A percentile compares a stretch with the other conserved stretches of the same genome.
phyloP scores from a whole-genome alignment of 345 rosid species.

The Fremontodendron californicum region DNA sequence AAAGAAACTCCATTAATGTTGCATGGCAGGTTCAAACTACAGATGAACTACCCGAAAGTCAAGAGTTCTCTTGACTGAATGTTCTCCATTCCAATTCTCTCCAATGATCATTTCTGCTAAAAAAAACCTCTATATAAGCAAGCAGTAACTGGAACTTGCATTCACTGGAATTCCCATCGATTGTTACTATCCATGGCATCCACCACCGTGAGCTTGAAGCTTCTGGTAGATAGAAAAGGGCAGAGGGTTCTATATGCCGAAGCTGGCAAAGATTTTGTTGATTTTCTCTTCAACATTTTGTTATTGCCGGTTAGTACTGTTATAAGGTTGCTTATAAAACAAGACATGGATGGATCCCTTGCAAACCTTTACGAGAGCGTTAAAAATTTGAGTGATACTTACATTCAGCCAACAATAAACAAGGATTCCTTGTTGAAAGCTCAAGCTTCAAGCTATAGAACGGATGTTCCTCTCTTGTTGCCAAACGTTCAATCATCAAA shows the following conservation, averaged over 20 bases:
- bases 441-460: no score
- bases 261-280: conserved; percentile 23
- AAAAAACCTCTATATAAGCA: background rate
- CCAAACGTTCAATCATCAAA: background rate
- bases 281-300: background rate
- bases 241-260: conserved; percentile 24
- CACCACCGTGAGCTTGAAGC: conserved; percentile 8
- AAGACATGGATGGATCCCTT: conserved; percentile 13
- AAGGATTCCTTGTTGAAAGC: conserved; percentile 8
- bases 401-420: background rate
- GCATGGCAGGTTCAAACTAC: no score
- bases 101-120: background rate
- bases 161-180: background rate
- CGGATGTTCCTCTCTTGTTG: background rate
- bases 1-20: no score
- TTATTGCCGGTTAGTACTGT: conserved; percentile 12
- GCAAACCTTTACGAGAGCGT: conserved; percentile 5
- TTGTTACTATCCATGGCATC: background rate
- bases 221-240: conserved; percentile 11
- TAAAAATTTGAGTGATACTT: conserved; percentile 9
- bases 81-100: background rate
- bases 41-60: background rate
- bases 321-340: background rate
- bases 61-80: background rate
- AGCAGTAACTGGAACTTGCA: background rate